Conservation (phyloP, 2,329 filamentous ascomycete species). For the Penicillium sp. region DNA sequence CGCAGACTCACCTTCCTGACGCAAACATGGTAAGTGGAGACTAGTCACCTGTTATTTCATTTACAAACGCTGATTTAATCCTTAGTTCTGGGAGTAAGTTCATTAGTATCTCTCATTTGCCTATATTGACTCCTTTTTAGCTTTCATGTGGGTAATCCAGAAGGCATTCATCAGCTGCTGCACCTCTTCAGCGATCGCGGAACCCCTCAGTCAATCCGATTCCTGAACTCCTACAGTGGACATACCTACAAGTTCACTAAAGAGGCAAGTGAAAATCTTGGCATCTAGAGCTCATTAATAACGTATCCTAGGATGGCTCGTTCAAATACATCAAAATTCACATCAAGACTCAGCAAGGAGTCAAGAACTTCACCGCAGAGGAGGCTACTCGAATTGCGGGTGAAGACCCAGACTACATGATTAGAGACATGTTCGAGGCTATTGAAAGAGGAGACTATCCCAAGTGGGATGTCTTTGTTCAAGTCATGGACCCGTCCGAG, state of each 20-base stretch:
- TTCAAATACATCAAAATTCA: constrained; percentile 69
- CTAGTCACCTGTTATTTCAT: not conserved
- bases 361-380: constrained; percentile 63
- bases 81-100: constrained; percentile 39
- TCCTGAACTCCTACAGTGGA: constrained; percentile 69
- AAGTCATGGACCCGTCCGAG: constrained; percentile 70
- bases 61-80: constrained; percentile 9
- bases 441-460: constrained; percentile 73
- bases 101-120: too few relatives aligned
- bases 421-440: constrained; percentile 74
- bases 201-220: constrained; percentile 64
- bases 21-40: constrained; percentile 32
- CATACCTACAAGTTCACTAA: constrained; percentile 53
- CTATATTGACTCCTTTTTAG: constrained; percentile 16
- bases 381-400: constrained; percentile 75
- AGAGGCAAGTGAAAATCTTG: not conserved
- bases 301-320: constrained; percentile 55
- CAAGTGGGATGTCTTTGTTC: constrained; percentile 79
- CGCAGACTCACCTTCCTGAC: constrained; percentile 34
- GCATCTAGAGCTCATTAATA: not conserved
- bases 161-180: constrained; percentile 67
- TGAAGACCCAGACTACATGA: constrained; percentile 78
- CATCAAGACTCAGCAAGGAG: constrained; percentile 38
- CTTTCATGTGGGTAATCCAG: constrained; percentile 63
- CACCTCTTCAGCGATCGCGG: constrained; percentile 68